Percentiles rank a stretch among this genome's conserved stretches.
These are phyloP conservation scores for Trichoderma atrobrunneum DNA, from an alignment of 2,329 filamentous ascomycete genomes.

Conservation along the genomic window DNA sequence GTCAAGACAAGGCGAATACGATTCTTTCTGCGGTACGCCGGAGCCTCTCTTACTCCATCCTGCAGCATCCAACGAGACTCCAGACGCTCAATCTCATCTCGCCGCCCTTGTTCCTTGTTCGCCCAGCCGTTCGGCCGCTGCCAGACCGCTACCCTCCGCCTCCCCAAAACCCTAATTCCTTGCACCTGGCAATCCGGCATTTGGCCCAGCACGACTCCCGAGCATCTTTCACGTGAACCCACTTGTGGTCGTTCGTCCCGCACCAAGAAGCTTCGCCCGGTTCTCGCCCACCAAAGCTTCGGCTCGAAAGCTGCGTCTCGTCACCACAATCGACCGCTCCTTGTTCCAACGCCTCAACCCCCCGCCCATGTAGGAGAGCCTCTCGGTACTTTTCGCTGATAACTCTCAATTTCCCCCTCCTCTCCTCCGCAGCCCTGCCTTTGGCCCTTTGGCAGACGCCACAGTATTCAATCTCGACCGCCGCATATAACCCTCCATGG, in stretches of 20 bases:
- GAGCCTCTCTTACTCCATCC: slow-evolving; percentile 29
- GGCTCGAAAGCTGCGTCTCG: slow-evolving; percentile 1
- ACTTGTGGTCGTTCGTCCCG: slow-evolving; percentile 14
- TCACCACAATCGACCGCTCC: neutral
- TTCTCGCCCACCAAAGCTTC: slow-evolving; percentile 3
- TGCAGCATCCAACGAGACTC: slow-evolving; percentile 31
- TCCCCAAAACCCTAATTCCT: slow-evolving; percentile 8
- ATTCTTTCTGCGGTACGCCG: slow-evolving; percentile 31
- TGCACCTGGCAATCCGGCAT: slow-evolving; percentile 18
- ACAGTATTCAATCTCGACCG: slow-evolving; percentile 31
- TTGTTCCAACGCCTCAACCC: neutral
- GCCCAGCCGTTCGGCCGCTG: slow-evolving; percentile 13
- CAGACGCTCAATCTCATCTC: slow-evolving; percentile 28
- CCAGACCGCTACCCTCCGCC: slow-evolving; percentile 24
- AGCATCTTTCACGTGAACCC: slow-evolving; percentile 19
- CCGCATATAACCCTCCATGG: slow-evolving; percentile 49
- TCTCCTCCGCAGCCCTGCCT: slow-evolving; percentile 35
- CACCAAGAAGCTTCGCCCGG: slow-evolving; percentile 5
- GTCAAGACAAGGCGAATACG: slow-evolving; percentile 27
- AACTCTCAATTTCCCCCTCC: slow-evolving; percentile 25
- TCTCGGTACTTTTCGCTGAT: slow-evolving; percentile 28
- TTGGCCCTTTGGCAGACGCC: slow-evolving; percentile 37
- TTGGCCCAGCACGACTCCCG: slow-evolving; percentile 12
- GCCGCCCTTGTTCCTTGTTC: slow-evolving; percentile 14
- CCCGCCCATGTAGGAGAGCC: slow-evolving; percentile 40